Percentiles rank a stretch among this genome's conserved stretches.
These are phyloP conservation scores for Artemisia argyi DNA, from an alignment of 129 eudicot genomes.

Conservation along the genomic window DNA sequence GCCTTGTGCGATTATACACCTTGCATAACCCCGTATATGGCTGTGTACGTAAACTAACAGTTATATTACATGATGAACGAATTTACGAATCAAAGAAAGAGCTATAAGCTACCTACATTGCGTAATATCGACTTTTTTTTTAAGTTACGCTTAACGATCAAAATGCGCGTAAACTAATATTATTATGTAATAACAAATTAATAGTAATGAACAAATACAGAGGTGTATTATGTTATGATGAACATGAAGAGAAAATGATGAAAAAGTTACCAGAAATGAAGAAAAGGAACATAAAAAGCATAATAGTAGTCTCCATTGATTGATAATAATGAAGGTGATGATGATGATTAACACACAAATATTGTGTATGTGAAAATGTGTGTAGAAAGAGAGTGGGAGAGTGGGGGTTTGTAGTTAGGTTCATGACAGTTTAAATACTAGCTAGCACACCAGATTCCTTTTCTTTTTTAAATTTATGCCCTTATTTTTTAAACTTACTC, in stretches of 20 bases:
- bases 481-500: too few species aligned
- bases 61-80: too few species aligned
- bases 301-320: constrained; percentile 20
- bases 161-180: constrained; percentile 1
- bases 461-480: not conserved
- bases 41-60: not conserved
- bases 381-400: constrained; percentile 29
- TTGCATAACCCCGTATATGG: not conserved
- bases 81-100: too few species aligned
- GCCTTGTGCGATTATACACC: not conserved
- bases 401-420: constrained; percentile 28
- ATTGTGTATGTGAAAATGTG: constrained; percentile 17
- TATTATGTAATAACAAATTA: constrained; percentile 9
- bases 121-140: too few species aligned
- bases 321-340: constrained; percentile 15
- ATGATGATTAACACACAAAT: constrained; percentile 12
- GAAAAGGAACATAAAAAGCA: constrained; percentile 14
- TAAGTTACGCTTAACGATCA: too few species aligned
- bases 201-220: not conserved
- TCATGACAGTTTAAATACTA: constrained; percentile 27
- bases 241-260: not conserved
- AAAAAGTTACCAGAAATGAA: constrained; percentile 23
- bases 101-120: too few species aligned
- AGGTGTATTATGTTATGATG: not conserved
- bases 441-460: constrained; percentile 11